Base-by-base conservation (phyloP, 1,139 yeast species). In the Magnusiomyces ingens region DNA sequence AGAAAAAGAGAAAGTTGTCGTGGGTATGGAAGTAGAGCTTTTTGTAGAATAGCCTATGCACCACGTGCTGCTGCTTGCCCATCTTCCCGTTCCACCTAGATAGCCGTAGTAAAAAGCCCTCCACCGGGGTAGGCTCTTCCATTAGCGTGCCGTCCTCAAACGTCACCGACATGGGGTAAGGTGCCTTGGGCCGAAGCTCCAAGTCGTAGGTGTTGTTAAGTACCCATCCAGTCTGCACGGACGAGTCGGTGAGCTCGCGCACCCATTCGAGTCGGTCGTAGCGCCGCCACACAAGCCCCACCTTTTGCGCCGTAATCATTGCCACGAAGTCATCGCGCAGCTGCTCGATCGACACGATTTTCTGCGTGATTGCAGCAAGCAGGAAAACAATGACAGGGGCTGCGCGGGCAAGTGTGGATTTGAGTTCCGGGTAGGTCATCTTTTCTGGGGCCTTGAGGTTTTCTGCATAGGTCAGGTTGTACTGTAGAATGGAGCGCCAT, bases 191-290 rank as follows among this genome's bases (percentile, higher is more conserved):
- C 49, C 94, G 71, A 12, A 85, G 62, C 60, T 87, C 90, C 21
- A 86, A 67, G 52, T 74, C 79, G 63, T 77, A 78, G 0, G 77
- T 68, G 17, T 64, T 64, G 50, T 60, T 62, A 68, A 76, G 71
- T 1, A 73, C 72, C 74, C 79, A 74, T 6, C 72, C 68, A 29
- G 75, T 71, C 41, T 73, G 71, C 32, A 78, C 67, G 29, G 82
- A 72, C 3, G 75, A 60, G 52, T 80, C 79, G 43, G 77, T 72
- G 47, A 77, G 75, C 45, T 81, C 83, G 49, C 75, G 67, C 10
- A 82, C 69, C 96, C 96, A 89, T 60, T 87, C 94, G 12, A 88
- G 62, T 38, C 90, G 71, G 65, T 88, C 96, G 64, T 84, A 87
- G 50, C 79, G 73, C 57, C 81, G 79, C 75, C 85, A 80, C 62